Evolutionary conservation across 2,329 filamentous ascomycete species (phyloP), one percentile per base, ranked within the genome.

Genomic region (Hortaea sp.): DNA sequence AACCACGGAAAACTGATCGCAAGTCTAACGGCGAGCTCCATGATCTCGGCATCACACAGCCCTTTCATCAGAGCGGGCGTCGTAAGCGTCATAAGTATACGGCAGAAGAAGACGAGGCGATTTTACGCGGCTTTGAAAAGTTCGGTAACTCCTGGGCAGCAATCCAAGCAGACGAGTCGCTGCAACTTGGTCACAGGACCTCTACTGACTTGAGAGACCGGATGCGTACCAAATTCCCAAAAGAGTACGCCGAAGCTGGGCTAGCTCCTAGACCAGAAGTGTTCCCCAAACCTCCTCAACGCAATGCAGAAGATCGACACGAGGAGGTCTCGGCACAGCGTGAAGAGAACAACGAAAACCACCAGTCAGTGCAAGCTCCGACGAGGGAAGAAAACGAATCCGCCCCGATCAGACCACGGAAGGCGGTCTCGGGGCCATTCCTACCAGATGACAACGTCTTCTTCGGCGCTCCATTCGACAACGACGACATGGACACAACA

Each of bases 171-270:
- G 78, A 82, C 49, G 63, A 64, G 10, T 66, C 70, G 5, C 61
- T 81, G 3, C 69, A 71, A 9, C 69, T 82, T 39, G 57, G 61
- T 7, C 66, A 72, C 52, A 70, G 78, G 38, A 71, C 72, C 39
- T 68, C 75, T 11, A 79, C 77, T 1, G 79, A 82, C 55, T 57
- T 83, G 10, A 69, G 79, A 30, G 79, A 82, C 58, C 73, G 78
- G 4, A 79, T 82, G 52, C 69, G 79, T 11, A 79, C 76, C 6
- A 71, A 72, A 30, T 82, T 74, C 53, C 77, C 78, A 0, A 69
- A 78, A 29, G 67, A 72, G 12, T 82, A 80, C 56, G 69, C 68
- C 9, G 63, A 67, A 44, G 46, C 46, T 11, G 46, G 46, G 5
- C 39, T 48, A 7, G 39, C 39, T 5, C 31, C 39, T 7, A 12